phyloP scores from a whole-genome alignment of 495 filamentous ascomycete species.

The Penicillium angulare region DNA sequence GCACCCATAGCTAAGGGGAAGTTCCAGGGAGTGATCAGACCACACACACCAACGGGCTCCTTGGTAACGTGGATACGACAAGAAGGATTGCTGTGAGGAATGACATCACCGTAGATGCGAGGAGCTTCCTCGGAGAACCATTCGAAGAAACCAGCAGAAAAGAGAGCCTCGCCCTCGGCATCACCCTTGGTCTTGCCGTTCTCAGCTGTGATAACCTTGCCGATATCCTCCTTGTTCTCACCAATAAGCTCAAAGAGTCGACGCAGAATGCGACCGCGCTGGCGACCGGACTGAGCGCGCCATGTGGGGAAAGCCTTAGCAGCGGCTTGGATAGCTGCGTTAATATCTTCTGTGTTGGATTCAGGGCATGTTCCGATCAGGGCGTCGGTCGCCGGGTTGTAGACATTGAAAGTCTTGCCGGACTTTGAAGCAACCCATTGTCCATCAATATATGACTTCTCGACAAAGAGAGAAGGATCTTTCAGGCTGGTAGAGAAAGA shows the following conservation, averaged over 20 bases:
- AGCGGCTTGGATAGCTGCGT: constrained; percentile 62
- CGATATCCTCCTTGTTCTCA: constrained; percentile 68
- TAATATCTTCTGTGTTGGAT: constrained; percentile 40
- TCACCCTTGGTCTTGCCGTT: constrained; percentile 75
- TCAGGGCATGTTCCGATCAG: constrained; percentile 73
- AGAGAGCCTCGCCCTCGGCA: constrained; percentile 69
- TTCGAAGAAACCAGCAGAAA: constrained; percentile 76
- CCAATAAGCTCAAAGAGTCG: constrained; percentile 56
- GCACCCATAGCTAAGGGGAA: constrained; percentile 85
- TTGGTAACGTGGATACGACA: constrained; percentile 23
- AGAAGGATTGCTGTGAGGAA: constrained; percentile 43
- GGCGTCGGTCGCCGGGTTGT: constrained; percentile 68
- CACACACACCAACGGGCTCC: constrained; percentile 38
- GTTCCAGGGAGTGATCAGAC: constrained; percentile 60
- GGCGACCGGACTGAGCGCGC: constrained; percentile 63
- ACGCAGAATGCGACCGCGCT: constrained; percentile 57
- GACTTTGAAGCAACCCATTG: constrained; percentile 67
- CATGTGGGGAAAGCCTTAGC: constrained; percentile 65
- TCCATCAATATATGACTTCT: constrained; percentile 70
- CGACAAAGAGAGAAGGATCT: constrained; percentile 69
- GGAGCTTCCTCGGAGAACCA: constrained; percentile 81
- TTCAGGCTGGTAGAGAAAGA: constrained; percentile 45
- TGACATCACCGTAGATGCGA: constrained; percentile 68
- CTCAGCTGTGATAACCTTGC: constrained; percentile 56
- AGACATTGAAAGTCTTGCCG: constrained; percentile 68